A percentile compares a stretch with the other conserved stretches of the same genome.
Conservation (phyloP, 2,329 filamentous ascomycete genomes). For the Bipolaris bicolor region DNA sequence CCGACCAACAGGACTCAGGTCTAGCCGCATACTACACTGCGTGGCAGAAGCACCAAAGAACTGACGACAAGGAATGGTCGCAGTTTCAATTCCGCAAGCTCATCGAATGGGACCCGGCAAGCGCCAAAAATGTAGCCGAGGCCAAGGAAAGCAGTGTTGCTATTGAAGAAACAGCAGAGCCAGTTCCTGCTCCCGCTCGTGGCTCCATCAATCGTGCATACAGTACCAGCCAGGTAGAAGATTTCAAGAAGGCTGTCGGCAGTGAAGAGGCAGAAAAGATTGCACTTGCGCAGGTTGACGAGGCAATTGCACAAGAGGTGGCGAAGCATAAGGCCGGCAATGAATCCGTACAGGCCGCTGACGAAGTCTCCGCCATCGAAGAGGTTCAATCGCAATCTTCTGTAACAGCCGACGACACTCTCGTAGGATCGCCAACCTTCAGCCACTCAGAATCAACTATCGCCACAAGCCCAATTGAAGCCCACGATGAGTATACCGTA, state of each 20-base stretch:
- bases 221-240: conserved; percentile 63
- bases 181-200: conserved; percentile 35
- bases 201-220: conserved; percentile 56
- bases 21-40: conserved; percentile 92
- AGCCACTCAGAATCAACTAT: conserved; percentile 54
- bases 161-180: conserved; percentile 40
- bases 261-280: conserved; percentile 56
- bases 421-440: conserved; percentile 34
- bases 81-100: conserved; percentile 88
- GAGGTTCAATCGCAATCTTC: conserved; percentile 42
- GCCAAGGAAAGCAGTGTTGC: conserved; percentile 42
- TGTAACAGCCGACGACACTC: conserved; percentile 37
- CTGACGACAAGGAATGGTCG: conserved; percentile 82
- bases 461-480: conserved; percentile 65
- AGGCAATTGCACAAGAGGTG: conserved; percentile 80
- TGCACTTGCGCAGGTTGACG: conserved; percentile 81
- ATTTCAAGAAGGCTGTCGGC: conserved; percentile 63
- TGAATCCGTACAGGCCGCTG: conserved; percentile 45
- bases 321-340: conserved; percentile 63
- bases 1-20: conserved; percentile 56
- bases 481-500: conserved; percentile 74
- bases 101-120: conserved; percentile 80
- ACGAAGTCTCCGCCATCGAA: conserved; percentile 37
- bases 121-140: conserved; percentile 49
- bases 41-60: conserved; percentile 73